Evolutionary conservation across 2,329 filamentous ascomycete genomes (phyloP), one percentile per base, ranked within the genome.

Genomic region (Fusarium sp.): DNA sequence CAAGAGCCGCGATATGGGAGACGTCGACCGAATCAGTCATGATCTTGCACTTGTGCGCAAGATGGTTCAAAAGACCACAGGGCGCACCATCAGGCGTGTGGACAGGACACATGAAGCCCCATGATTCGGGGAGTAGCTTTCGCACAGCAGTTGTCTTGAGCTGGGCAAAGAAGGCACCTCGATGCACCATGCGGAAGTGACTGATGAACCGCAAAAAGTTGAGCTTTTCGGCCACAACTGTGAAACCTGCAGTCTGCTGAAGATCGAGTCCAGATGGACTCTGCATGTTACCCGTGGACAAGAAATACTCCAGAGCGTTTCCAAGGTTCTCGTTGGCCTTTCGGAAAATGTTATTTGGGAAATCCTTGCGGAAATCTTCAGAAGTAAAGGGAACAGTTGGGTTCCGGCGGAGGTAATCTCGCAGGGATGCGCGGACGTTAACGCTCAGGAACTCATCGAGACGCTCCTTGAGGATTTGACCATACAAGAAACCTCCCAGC

Each of bases 151-250:
- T 99, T 0, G 97, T 99, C 85, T 98, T 98, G 74, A 99, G 85
- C 82, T 98, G 94, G 5, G 97, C 97, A 83, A 99, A 99, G 89
- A 99, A 99, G 81, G 95, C 97, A 87, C 97, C 97, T 91, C 97
- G 92, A 86, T 99, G 97, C 67, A 99, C 95, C 95, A 98, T 98
- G 76, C 97, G 93, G 89, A 99, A 99, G 84, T 99, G 97, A 83
- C 94, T 97, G 85, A 99, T 97, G 86, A 98, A 99, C 79, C 97
- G 94, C 80, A 97, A 91, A 82, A 98, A 99, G 86, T 99, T 99
- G 82, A 99, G 96, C 88, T 98, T 98, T 82, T 99, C 97, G 4
- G 97, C 97, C 61, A 98, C 95, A 60, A 99, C 95, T 0, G 95
- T 97, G 83, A 97, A 99, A 72, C 97, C 97, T 14, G 96, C 97